Percentiles rank a stretch among this genome's conserved stretches.
Evolutionary conservation across 2,329 filamentous ascomycete genomes (phyloP).

Genomic region (Xylaria digitata): DNA sequence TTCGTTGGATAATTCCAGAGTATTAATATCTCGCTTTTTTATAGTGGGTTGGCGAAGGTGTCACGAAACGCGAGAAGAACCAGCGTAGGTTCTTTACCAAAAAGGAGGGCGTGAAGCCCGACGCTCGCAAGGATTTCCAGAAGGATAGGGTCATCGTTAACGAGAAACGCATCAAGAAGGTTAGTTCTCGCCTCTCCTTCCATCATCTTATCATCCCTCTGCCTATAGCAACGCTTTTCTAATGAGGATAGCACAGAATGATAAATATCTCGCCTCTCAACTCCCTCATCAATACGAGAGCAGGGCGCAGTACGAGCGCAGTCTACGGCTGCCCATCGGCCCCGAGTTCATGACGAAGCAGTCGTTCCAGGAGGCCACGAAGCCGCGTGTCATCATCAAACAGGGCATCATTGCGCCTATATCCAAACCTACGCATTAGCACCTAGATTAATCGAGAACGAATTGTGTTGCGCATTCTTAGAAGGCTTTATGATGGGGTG

Average conservation of each 20-base stretch:
- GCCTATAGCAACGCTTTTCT: neutral
- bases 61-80: conserved; percentile 77
- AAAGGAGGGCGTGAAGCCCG: conserved; percentile 77
- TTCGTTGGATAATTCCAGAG: neutral
- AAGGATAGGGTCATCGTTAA: conserved; percentile 89
- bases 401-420: conserved; percentile 90
- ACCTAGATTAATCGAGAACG: neutral
- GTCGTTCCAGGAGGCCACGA: conserved; percentile 88
- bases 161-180: conserved; percentile 90
- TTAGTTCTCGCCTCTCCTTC: conserved; percentile 52
- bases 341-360: conserved; percentile 98
- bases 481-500: neutral
- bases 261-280: conserved; percentile 84
- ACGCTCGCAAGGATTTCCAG: conserved; percentile 83
- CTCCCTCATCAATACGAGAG: conserved; percentile 93
- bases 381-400: conserved; percentile 90
- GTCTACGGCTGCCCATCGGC: conserved; percentile 85
- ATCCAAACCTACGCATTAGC: conserved; percentile 72
- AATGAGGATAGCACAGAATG: conserved; percentile 66
- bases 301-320: conserved; percentile 88
- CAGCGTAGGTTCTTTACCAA: conserved; percentile 72
- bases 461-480: neutral
- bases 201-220: neutral
- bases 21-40: conserved; percentile 23
- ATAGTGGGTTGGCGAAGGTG: conserved; percentile 79